Base-by-base conservation (phyloP, 1,284 basidiomycete species). In the Austroboletus novae-zelandiae region DNA sequence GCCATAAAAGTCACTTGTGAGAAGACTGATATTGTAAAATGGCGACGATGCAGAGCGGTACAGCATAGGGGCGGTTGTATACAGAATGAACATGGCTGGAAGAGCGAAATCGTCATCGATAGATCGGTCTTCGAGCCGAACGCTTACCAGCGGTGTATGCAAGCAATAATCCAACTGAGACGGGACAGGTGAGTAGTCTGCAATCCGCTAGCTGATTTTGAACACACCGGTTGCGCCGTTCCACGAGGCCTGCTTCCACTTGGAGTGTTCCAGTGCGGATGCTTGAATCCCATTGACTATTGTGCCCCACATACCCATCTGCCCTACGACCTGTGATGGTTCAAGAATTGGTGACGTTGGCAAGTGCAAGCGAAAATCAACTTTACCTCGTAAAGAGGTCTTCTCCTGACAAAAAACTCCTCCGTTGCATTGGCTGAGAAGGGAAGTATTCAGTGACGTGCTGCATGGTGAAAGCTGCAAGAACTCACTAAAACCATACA, bases 1-100 rank as follows among this genome's bases (percentile, higher is more conserved):
- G 18, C 90, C 88, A 64, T 86, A 94, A 60, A 93, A 94, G 70
- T 93, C 89, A 64, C 84, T 86, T 15, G 91, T 86, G 18, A 94
- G 78, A 14, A 94, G 69, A 59, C 84, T 88, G 55, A 93, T 75
- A 61, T 93, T 93, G 71, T 84, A 93, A 72, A 84, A 93, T 10
- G 86, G 81, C 20, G 88, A 89, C 1, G 89, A 92, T 6, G 89
- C 85, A 63, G 87, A 77, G 53, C 91, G 83, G 71, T 92, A 94
- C 25, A 94, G 70, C 57, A 92, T 62, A n/a, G 91, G 91, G 3
- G 91, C 89, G 41, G 86, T 79, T 40, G 90, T 91, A 67, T 93
- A 93, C 46, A 93, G 67, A 58, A 90, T 84, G 53, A 89, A 75
- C 91, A 93, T 87, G 1, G 89, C 87, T 79, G 47, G 32, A 30